A percentile compares a stretch with the other conserved stretches of the same genome.
phyloP scores from a whole-genome alignment of 257 asterid genomes.

The Nicotiana undulata region DNA sequence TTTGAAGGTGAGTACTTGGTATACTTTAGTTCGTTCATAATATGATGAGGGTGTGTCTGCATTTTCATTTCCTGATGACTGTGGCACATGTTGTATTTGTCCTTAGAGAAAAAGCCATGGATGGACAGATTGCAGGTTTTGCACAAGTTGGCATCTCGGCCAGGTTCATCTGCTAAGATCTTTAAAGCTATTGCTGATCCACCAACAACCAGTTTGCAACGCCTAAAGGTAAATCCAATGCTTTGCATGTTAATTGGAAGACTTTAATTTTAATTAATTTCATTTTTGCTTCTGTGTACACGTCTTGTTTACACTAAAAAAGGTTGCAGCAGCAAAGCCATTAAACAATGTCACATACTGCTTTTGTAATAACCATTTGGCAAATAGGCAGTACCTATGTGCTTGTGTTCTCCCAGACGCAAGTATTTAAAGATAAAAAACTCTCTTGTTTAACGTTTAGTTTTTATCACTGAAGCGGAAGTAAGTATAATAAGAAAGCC shows the following conservation, averaged over 20 bases:
- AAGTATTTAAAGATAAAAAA: no score
- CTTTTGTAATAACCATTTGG: no score
- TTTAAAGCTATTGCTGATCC: slow-evolving; percentile 97
- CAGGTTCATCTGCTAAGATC: slow-evolving; percentile 52
- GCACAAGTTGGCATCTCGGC: slow-evolving; percentile 61
- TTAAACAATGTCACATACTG: no score
- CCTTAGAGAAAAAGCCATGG: slow-evolving; percentile 81
- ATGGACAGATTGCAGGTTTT: slow-evolving; percentile 81
- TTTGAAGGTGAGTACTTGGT: slow-evolving; percentile 44
- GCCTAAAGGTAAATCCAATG: slow-evolving; percentile 54
- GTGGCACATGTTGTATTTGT: background rate
- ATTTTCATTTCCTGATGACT: background rate
- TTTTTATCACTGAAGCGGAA: background rate
- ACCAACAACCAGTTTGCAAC: slow-evolving; percentile 96
- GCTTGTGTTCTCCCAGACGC: no score
- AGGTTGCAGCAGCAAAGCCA: no score
- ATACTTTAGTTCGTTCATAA: slow-evolving; percentile 10
- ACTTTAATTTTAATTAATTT: background rate
- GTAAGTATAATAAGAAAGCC: background rate
- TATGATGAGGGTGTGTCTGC: background rate
- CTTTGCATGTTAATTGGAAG: background rate
- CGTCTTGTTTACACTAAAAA: no score
- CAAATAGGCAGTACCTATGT: no score
- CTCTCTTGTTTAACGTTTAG: background rate
- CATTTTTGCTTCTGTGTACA: background rate